Conservation (phyloP, 2,329 filamentous ascomycete genomes). For the Aspergillus fijiensis region DNA sequence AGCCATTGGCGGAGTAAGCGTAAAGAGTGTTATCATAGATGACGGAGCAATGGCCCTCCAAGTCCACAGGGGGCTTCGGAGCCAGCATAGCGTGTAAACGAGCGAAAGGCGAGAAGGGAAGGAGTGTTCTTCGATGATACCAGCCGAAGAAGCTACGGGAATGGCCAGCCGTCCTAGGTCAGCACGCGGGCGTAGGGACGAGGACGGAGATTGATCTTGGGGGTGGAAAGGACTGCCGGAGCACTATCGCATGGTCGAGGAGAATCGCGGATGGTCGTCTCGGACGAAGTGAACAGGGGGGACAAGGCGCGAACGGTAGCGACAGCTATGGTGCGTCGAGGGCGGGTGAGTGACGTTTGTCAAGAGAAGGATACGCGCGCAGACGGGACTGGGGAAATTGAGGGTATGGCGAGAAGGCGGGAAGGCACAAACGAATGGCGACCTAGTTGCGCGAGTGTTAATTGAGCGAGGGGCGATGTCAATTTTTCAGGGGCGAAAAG, state of each 20-base stretch:
- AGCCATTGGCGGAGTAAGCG: constrained; percentile 71
- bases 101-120: constrained; percentile 8
- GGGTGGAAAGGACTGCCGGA: constrained; percentile 33
- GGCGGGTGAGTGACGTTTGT: constrained; percentile 1
- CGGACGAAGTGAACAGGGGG: constrained; percentile 9
- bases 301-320: constrained; percentile 4
- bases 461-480: constrained; percentile 9
- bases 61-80: constrained; percentile 66
- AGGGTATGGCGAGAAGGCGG: constrained; percentile 1
- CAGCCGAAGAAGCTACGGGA: constrained; percentile 30
- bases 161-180: constrained; percentile 28
- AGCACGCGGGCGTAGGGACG: constrained; percentile 14
- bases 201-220: constrained; percentile 14
- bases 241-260: constrained; percentile 36
- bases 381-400: constrained; percentile 3
- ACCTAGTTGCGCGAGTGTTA: constrained; percentile 18
- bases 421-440: constrained; percentile 15
- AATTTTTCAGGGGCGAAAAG: constrained; percentile 15
- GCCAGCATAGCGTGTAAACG: constrained; percentile 59
- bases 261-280: constrained; percentile 5
- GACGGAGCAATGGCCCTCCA: constrained; percentile 78
- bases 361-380: constrained; percentile 3
- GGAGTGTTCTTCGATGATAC: constrained; percentile 25
- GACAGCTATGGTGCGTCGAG: background rate
- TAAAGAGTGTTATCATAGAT: constrained; percentile 81